phyloP scores from a whole-genome alignment of 768 basidiomycete species.

The Phaeolepiota aurea region DNA sequence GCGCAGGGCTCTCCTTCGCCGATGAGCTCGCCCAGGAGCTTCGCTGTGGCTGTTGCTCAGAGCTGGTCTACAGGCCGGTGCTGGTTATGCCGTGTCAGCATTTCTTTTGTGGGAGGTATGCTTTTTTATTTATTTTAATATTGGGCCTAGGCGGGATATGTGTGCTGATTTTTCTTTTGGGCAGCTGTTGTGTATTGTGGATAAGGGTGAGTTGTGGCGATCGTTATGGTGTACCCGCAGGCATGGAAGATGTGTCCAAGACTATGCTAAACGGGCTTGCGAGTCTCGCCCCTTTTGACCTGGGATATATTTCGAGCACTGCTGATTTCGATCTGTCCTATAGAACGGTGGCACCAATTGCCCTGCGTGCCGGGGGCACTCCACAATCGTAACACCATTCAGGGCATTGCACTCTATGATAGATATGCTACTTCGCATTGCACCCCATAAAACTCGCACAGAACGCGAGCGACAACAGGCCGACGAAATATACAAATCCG shows the following conservation, averaged over 20 bases:
- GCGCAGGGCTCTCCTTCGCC: slow-evolving; percentile 26
- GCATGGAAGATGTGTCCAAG: background rate
- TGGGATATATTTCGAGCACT: slow-evolving; percentile 1
- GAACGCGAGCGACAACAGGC: slow-evolving; percentile 72
- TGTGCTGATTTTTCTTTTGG: slow-evolving; percentile 1
- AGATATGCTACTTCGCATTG: slow-evolving; percentile 62
- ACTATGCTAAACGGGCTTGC: background rate
- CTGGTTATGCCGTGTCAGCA: slow-evolving; percentile 81
- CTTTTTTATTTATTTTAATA: background rate
- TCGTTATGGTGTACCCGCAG: background rate
- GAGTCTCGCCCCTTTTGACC: background rate
- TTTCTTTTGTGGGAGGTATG: slow-evolving; percentile 84
- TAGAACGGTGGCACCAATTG: slow-evolving; percentile 84
- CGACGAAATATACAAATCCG: slow-evolving; percentile 67
- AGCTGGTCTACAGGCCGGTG: slow-evolving; percentile 74
- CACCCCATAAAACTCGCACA: slow-evolving; percentile 59
- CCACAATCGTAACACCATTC: slow-evolving; percentile 63
- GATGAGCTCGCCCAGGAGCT: slow-evolving; percentile 67
- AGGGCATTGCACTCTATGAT: slow-evolving; percentile 66
- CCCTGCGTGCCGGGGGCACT: slow-evolving; percentile 69
- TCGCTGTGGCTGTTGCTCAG: slow-evolving; percentile 82
- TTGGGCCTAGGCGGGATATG: background rate
- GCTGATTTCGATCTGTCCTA: slow-evolving; percentile 7
- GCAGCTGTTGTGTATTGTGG: slow-evolving; percentile 77
- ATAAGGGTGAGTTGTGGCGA: slow-evolving; percentile 55